Percentiles rank a stretch among this genome's conserved stretches.
phyloP scores from a whole-genome alignment of 495 filamentous ascomycete species.

The Lindgomyces ingoldianus region DNA sequence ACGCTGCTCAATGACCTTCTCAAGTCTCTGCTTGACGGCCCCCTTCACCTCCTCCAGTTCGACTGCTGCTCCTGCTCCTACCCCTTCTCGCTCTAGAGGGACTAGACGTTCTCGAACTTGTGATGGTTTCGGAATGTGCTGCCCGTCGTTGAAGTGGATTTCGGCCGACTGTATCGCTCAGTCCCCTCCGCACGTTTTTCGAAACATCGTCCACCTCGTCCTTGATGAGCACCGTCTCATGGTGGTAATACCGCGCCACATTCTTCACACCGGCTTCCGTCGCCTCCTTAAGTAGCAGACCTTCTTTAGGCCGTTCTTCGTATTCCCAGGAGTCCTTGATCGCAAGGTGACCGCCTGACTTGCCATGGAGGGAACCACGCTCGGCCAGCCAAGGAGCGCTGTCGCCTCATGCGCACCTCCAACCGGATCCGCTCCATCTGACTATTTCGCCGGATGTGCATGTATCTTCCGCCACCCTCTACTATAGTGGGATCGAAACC shows the following conservation, averaged over 20 bases:
- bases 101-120: slow-evolving; percentile 9
- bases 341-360: too few relatives aligned
- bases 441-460: too few relatives aligned
- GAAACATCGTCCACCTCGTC: slow-evolving; percentile 40
- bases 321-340: too few relatives aligned
- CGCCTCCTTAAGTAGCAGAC: slow-evolving; percentile 37
- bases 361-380: too few relatives aligned
- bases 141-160: slow-evolving; percentile 29
- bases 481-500: too few relatives aligned
- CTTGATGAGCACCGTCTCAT: slow-evolving; percentile 40
- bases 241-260: slow-evolving; percentile 45
- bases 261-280: slow-evolving; percentile 41
- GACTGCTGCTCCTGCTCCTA: slow-evolving; percentile 25
- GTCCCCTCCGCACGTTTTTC: slow-evolving; percentile 41
- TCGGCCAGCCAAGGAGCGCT: too few relatives aligned
- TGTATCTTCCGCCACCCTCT: too few relatives aligned
- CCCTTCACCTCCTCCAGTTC: slow-evolving; percentile 19
- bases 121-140: slow-evolving; percentile 12
- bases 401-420: too few relatives aligned
- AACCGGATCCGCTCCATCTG: too few relatives aligned
- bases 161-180: slow-evolving; percentile 23
- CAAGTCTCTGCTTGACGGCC: slow-evolving; percentile 25
- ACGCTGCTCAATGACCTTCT: too few relatives aligned
- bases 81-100: slow-evolving; percentile 13
- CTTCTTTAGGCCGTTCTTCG: too few relatives aligned